Evolutionary conservation across 768 basidiomycete genomes (phyloP), one percentile per base, ranked within the genome.

Genomic region (Terana coerulea): DNA sequence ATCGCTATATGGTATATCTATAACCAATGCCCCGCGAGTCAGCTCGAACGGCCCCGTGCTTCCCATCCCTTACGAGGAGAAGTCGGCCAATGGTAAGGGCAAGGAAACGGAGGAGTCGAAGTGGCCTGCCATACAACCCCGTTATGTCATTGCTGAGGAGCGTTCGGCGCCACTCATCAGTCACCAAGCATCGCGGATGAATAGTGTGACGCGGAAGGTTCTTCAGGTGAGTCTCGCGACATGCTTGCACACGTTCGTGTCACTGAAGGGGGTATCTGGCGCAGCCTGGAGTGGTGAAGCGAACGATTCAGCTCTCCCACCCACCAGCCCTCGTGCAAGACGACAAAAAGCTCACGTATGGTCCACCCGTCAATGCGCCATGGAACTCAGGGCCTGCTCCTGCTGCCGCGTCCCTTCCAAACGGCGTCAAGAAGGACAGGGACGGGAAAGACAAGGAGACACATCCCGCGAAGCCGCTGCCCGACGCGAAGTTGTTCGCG

Each of bases 11-110:
- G 79, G 75, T 0, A 75, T 70, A 33, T 73, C 80, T 2, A 72
- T 71, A 1, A 83, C 85, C 10, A 83, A 81, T 58, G 66, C 77
- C 3, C 86, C 87, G 1, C 77, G 86, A 24, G 74, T 83, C 3
- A 68, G 80, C 10, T 68, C 78, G n/a, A 79, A 86, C 36, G 79
- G 78, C 3, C 85, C 88, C 2, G 79, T 84, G 3, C 84, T 80
- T 60, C 80, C 88, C 1, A 64, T 87, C 5, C 75, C 79, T 0
- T 61, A 78, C 47, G 54, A 46, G 14, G 44, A 51, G n/a, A 61
- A 62, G 52, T 11, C 19, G 3, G 48, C 58, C 3, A 49, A 61
- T 66, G 41, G 47, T 19, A 75, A 71, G 49, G 77, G 77, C 22
- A 71, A 73, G 52, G 81, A 80, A 9, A 66, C 75, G 51, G 84